Evolutionary conservation across 345 rosid species (phyloP).

Genomic region (Eucalyptus polybractea): DNA sequence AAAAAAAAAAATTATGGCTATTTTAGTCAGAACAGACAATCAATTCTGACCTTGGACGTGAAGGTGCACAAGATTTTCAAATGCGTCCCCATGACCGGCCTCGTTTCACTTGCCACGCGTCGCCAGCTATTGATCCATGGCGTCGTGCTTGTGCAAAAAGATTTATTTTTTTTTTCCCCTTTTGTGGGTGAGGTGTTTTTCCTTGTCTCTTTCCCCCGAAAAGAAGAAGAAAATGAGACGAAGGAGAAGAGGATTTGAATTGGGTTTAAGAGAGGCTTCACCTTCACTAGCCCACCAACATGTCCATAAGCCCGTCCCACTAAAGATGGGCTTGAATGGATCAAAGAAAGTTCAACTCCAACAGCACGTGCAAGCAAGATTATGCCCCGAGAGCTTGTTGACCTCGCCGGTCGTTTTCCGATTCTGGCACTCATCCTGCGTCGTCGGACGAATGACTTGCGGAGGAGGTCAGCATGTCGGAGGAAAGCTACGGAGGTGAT

Average conservation of each 20-base stretch:
- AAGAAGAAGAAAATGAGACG: not conserved
- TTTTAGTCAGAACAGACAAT: not conserved
- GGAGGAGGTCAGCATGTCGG: no score
- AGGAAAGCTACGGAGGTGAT: not conserved
- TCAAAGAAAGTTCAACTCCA: not conserved
- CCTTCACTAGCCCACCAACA: not conserved
- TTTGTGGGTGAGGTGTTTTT: not conserved
- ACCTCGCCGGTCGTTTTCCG: not conserved
- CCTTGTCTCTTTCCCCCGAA: not conserved
- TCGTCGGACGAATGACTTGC: not conserved
- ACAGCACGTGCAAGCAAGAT: not conserved
- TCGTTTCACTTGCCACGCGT: not conserved
- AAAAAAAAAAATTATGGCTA: not conserved
- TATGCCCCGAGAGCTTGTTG: not conserved
- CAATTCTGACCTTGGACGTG: not conserved
- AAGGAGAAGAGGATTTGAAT: not conserved
- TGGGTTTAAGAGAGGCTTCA: not conserved
- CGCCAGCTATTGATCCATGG: not conserved
- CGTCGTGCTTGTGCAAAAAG: not conserved
- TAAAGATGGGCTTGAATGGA: not conserved
- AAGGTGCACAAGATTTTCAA: not conserved
- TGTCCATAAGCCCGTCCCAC: not conserved
- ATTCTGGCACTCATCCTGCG: not conserved
- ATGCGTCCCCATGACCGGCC: not conserved
- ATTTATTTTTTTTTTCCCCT: fast-evolving